Conservation (phyloP, 163 green algal genomes). For the Scenedesmus sp. region DNA sequence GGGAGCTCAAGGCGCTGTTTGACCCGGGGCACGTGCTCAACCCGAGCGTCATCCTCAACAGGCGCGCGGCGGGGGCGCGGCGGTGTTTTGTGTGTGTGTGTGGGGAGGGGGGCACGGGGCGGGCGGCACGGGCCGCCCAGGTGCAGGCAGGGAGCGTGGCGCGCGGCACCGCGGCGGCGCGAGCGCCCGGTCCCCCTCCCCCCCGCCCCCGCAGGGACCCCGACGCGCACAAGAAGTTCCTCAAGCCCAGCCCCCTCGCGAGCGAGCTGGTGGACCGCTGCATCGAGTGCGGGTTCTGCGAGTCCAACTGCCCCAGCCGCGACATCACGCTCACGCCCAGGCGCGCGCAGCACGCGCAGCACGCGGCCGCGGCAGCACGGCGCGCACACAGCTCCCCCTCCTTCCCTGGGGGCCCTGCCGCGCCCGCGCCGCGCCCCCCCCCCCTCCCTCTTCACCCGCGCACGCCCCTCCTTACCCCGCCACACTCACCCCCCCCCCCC, state of each 20-base stretch:
- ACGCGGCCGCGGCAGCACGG: too few species aligned
- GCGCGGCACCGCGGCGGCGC: too few species aligned
- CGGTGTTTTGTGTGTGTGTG: neutral
- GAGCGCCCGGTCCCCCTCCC: too few species aligned
- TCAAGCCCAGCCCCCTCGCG: constrained; percentile 83
- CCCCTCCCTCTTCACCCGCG: neutral
- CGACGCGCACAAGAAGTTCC: constrained; percentile 84
- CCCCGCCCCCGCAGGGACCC: constrained; percentile 67
- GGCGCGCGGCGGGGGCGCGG: constrained; percentile 1
- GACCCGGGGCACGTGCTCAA: constrained; percentile 94
- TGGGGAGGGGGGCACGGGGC: too few species aligned
- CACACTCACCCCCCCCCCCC: neutral
- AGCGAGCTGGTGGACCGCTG: constrained; percentile 88
- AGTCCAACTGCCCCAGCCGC: constrained; percentile 94
- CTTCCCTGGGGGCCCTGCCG: too few species aligned
- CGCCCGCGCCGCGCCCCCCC: neutral
- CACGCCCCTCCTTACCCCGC: neutral
- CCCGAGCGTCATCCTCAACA: constrained; percentile 67
- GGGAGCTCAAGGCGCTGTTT: constrained; percentile 97
- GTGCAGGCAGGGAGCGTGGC: too few species aligned
- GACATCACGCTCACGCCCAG: constrained; percentile 93
- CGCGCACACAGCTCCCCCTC: too few species aligned
- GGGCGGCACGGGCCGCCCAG: neutral
- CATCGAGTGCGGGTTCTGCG: constrained; percentile 99
- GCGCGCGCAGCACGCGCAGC: too few species aligned